Conservation (phyloP, 306 rosid genomes). For the Argentina anserina region DNA sequence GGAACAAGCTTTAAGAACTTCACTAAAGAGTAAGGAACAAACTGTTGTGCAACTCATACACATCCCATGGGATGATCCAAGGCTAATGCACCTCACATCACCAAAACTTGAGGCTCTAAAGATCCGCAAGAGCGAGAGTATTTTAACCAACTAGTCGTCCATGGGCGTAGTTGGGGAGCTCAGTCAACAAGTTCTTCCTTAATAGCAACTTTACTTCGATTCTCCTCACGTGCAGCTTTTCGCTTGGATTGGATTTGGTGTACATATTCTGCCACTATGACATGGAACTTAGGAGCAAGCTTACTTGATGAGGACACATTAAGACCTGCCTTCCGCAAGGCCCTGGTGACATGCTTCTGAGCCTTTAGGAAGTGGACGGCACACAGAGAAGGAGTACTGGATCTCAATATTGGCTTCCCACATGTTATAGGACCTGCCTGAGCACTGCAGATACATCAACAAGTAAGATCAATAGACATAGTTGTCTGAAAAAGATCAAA, state of each 20-base stretch:
- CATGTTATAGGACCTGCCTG: slow-evolving; percentile 56
- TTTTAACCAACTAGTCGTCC: neutral
- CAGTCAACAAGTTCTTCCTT: slow-evolving; percentile 28
- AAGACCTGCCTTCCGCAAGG: slow-evolving; percentile 47
- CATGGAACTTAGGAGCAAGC: slow-evolving; percentile 53
- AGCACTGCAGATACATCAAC: slow-evolving; percentile 36
- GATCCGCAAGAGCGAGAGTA: neutral
- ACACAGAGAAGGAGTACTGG: slow-evolving; percentile 58
- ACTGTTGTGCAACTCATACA: neutral
- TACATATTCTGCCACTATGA: slow-evolving; percentile 37
- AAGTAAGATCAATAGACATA: neutral
- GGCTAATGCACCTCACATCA: neutral
- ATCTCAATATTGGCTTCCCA: slow-evolving; percentile 60
- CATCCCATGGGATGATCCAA: neutral
- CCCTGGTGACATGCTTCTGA: slow-evolving; percentile 49
- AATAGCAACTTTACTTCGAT: slow-evolving; percentile 17
- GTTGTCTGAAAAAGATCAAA: neutral
- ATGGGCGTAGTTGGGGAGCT: neutral
- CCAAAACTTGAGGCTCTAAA: neutral
- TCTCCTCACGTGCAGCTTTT: slow-evolving; percentile 29
- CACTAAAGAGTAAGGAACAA: neutral
- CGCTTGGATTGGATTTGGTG: slow-evolving; percentile 49
- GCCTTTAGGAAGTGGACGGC: slow-evolving; percentile 46
- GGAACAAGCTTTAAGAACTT: neutral
- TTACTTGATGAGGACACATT: slow-evolving; percentile 41